Evolutionary conservation across 208 protist species (phyloP).

Genomic region (Eutreptiella sp.): DNA sequence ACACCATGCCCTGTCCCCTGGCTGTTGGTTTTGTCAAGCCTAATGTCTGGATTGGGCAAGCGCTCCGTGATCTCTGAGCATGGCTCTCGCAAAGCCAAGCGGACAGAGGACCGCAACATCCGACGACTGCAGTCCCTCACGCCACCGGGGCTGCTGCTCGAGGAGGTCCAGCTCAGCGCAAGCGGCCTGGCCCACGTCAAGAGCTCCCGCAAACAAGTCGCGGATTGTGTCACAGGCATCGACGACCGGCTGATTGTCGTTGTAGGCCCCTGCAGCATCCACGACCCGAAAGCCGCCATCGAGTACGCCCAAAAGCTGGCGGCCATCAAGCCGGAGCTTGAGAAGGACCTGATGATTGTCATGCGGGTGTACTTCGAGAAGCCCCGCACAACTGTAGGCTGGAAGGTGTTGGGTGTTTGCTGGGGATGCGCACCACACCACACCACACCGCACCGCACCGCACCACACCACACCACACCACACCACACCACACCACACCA

Average conservation of each 20-base stretch:
- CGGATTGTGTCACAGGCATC: constrained; percentile 1
- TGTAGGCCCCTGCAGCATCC: constrained; percentile 59
- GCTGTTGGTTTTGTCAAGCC: no score
- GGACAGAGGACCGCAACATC: constrained; percentile 41
- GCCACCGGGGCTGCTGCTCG: constrained; percentile 46
- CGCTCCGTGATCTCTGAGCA: no score
- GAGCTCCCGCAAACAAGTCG: not conserved
- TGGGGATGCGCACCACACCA: no score
- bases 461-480: no score
- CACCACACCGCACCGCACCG: no score
- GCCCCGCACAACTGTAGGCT: constrained; percentile 58
- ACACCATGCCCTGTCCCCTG: no score
- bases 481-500: no score
- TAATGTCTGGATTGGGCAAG: no score
- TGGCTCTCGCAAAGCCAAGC: no score
- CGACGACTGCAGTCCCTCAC: constrained; percentile 40
- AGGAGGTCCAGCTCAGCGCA: constrained; percentile 42
- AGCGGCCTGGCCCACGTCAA: constrained; percentile 30
- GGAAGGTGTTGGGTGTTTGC: no score
- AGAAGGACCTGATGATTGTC: constrained; percentile 50
- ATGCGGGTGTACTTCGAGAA: constrained; percentile 76
- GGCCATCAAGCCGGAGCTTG: constrained; percentile 20
- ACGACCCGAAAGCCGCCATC: constrained; percentile 51
- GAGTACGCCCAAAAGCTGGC: constrained; percentile 49
- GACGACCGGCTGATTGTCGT: constrained; percentile 55